Conservation (phyloP, 495 filamentous ascomycete genomes). For the Penicillium ochrochloron region DNA sequence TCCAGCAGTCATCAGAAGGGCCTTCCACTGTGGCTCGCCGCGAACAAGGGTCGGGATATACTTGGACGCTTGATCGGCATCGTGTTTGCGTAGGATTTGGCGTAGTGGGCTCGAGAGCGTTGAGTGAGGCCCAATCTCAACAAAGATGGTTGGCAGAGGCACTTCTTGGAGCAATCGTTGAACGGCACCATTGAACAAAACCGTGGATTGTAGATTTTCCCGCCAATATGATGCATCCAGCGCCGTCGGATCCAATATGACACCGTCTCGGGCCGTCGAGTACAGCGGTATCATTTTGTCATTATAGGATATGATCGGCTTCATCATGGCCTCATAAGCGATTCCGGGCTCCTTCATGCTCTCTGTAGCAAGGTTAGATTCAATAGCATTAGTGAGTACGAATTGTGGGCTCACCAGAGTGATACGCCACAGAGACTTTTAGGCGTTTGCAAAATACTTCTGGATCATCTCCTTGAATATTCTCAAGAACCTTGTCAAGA, state of each 20-base stretch:
- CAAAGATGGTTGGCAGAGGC: slow-evolving; percentile 25
- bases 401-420: slow-evolving; percentile 37
- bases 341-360: background rate
- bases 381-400: background rate
- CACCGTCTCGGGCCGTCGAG: slow-evolving; percentile 29
- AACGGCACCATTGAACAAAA: slow-evolving; percentile 32
- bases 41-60: slow-evolving; percentile 41
- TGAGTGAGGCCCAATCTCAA: slow-evolving; percentile 67
- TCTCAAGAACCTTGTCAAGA: slow-evolving; percentile 38
- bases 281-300: slow-evolving; percentile 5
- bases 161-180: slow-evolving; percentile 19
- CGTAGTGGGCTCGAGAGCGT: slow-evolving; percentile 61
- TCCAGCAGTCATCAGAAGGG: slow-evolving; percentile 35
- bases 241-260: slow-evolving; percentile 14
- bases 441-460: slow-evolving; percentile 33
- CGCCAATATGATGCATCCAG: slow-evolving; percentile 46
- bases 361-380: background rate
- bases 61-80: background rate
- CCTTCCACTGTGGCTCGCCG: slow-evolving; percentile 11
- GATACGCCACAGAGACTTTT: slow-evolving; percentile 50
- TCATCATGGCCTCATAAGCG: slow-evolving; percentile 3
- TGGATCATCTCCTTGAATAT: slow-evolving; percentile 32
- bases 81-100: slow-evolving; percentile 34
- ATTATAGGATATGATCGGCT: background rate
- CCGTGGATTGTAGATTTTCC: slow-evolving; percentile 29